Percentiles rank a stretch among this genome's conserved stretches.
Conservation (phyloP, 2,329 filamentous ascomycete species). For the Fusarium tuaranense region DNA sequence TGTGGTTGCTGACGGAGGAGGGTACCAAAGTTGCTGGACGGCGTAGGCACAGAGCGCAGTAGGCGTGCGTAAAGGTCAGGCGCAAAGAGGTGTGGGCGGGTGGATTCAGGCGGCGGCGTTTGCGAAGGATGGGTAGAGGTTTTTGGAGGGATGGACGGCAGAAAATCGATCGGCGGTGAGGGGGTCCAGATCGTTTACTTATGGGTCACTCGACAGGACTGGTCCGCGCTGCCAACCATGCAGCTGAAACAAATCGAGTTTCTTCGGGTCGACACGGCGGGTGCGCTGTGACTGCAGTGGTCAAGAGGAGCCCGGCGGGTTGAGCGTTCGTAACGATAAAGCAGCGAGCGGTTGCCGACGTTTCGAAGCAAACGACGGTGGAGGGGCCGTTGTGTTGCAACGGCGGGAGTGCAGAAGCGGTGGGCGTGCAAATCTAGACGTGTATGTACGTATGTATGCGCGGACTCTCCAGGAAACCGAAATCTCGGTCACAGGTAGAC, state of each 20-base stretch:
- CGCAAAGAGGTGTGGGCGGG: slow-evolving; percentile 42
- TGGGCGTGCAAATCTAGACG: slow-evolving; percentile 25
- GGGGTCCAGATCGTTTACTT: slow-evolving; percentile 44
- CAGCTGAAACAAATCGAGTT: slow-evolving; percentile 25
- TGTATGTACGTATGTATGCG: slow-evolving; percentile 8
- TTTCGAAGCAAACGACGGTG: slow-evolving; percentile 14
- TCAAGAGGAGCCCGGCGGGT: neutral
- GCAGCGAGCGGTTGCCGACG: neutral
- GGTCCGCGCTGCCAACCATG: slow-evolving; percentile 30
- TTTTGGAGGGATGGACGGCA: slow-evolving; percentile 38
- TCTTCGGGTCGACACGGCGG: slow-evolving; percentile 19
- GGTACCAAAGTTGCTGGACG: slow-evolving; percentile 39
- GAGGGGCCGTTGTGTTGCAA: slow-evolving; percentile 31
- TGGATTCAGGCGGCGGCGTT: slow-evolving; percentile 38
- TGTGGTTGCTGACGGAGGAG: slow-evolving; percentile 41
- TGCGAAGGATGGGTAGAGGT: slow-evolving; percentile 18
- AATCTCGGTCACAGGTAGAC: slow-evolving; percentile 29
- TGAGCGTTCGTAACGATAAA: neutral
- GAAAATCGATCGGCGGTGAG: slow-evolving; percentile 47
- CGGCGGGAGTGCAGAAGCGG: slow-evolving; percentile 28
- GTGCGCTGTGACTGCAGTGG: neutral
- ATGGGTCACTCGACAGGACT: slow-evolving; percentile 37
- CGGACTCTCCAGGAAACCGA: slow-evolving; percentile 15
- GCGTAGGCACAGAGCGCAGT: neutral
- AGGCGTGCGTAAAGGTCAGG: slow-evolving; percentile 44